Percentiles rank a stretch among this genome's conserved stretches.
Conservation (phyloP, 2,329 filamentous ascomycete species). For the Stachybotrys elegans region DNA sequence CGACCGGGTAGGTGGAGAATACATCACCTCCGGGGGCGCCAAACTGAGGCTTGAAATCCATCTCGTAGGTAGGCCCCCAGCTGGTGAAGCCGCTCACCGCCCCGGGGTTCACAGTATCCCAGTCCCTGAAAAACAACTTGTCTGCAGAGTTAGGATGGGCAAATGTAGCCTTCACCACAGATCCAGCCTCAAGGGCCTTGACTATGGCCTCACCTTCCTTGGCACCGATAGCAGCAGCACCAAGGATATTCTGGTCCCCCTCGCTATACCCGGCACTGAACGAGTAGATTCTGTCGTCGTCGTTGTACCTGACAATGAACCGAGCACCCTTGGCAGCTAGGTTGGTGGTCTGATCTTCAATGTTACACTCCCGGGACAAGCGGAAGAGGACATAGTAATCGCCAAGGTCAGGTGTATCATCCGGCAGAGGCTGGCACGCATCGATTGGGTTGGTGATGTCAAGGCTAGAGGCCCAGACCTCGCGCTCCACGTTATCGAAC, state of each 20-base stretch:
- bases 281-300: not conserved
- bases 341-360: conserved; percentile 20
- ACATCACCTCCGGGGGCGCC: conserved; percentile 13
- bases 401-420: conserved; percentile 45
- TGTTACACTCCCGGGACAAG: conserved; percentile 16
- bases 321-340: conserved; percentile 42
- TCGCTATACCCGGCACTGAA: not conserved
- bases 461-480: conserved; percentile 1
- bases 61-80: conserved; percentile 13
- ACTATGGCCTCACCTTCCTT: conserved; percentile 32
- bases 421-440: conserved; percentile 26
- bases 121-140: not conserved
- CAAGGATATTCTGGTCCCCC: not conserved
- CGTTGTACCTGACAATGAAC: conserved; percentile 52
- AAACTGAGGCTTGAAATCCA: conserved; percentile 13
- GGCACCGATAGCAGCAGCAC: not conserved
- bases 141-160: not conserved
- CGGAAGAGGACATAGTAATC: conserved; percentile 49
- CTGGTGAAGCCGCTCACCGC: conserved; percentile 6
- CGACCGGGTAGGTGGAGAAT: conserved; percentile 11
- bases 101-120: conserved; percentile 4
- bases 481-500: not conserved
- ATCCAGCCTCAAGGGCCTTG: conserved; percentile 28
- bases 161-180: conserved; percentile 21
- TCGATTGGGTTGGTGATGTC: not conserved